Evolutionary conservation across 2,329 filamentous ascomycete genomes (phyloP).

Genomic region (Fragosphaeria purpurea): DNA sequence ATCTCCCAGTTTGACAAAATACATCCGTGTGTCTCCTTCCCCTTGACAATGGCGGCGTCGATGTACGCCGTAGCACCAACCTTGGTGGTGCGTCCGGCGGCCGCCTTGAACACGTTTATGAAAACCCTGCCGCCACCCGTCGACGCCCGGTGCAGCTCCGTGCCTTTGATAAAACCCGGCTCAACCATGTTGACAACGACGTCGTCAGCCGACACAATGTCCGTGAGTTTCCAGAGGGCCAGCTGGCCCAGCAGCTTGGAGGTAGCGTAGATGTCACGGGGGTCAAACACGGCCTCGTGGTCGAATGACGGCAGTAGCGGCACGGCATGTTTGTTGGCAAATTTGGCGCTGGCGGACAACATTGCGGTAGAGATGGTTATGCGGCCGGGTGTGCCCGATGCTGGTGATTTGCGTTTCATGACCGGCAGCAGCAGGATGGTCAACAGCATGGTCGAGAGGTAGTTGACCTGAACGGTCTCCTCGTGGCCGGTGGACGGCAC

Average conservation of each 20-base stretch:
- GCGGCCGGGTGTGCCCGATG: neutral
- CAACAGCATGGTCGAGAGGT: conserved; percentile 4
- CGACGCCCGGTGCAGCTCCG: conserved; percentile 16
- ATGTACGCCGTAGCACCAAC: conserved; percentile 2
- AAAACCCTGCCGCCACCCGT: neutral
- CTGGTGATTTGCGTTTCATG: conserved; percentile 2
- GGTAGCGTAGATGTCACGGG: conserved; percentile 1
- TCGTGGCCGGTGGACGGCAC: neutral
- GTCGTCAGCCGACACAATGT: conserved; percentile 28
- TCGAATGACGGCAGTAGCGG: conserved; percentile 12
- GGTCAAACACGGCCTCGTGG: neutral
- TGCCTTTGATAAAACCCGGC: conserved; percentile 34
- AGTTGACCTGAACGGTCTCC: conserved; percentile 8
- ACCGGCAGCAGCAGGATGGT: conserved; percentile 3
- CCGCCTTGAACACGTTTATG: neutral
- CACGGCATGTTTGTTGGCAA: conserved; percentile 12
- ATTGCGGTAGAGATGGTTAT: conserved; percentile 16
- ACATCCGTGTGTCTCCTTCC: conserved; percentile 6
- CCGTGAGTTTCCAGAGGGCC: conserved; percentile 26
- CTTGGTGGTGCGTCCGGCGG: neutral
- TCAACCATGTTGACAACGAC: conserved; percentile 37
- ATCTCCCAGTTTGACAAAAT: conserved; percentile 6
- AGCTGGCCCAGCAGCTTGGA: conserved; percentile 24
- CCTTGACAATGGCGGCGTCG: conserved; percentile 4
- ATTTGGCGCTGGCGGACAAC: conserved; percentile 11